Conservation (phyloP, 140 eudicot species). For the Ambrosia hybrid region DNA sequence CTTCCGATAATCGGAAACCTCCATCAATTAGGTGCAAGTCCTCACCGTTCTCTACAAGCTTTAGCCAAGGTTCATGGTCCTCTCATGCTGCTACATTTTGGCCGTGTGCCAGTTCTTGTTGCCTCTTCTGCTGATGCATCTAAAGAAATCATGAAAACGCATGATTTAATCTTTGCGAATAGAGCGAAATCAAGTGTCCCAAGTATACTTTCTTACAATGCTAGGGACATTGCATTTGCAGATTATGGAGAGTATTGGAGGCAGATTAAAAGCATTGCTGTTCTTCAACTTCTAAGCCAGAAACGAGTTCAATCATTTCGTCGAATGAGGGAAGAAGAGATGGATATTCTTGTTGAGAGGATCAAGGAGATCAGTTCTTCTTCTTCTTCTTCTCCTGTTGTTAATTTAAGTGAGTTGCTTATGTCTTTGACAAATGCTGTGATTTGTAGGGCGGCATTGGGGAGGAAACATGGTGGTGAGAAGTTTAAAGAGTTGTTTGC, state of each 20-base stretch:
- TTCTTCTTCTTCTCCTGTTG: not conserved
- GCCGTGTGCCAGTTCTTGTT: not conserved
- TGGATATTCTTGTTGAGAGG: not conserved
- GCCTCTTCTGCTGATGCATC: not conserved
- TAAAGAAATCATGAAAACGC: constrained; percentile 5
- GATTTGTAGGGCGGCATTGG: constrained; percentile 19
- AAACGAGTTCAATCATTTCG: constrained; percentile 19
- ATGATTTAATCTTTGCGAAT: not conserved
- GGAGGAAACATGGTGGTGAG: constrained; percentile 7
- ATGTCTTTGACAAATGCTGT: not conserved
- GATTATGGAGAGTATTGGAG: constrained; percentile 31
- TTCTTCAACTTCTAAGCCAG: constrained; percentile 12
- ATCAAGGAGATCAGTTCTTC: not conserved
- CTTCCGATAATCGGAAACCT: constrained; percentile 5
- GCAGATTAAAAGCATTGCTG: constrained; percentile 24
- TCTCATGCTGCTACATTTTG: constrained; percentile 1
- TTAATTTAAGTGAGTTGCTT: constrained; percentile 3
- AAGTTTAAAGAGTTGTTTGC: not conserved
- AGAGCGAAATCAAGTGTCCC: not conserved
- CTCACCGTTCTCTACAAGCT: not conserved
- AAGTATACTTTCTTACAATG: not conserved
- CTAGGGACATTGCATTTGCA: constrained; percentile 22
- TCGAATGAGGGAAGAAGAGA: constrained; percentile 23
- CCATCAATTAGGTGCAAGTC: not conserved
- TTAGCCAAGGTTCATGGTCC: not conserved